Evolutionary conservation across 148 eudicot species (phyloP).

Genomic region (Pharnaceum exiguum): DNA sequence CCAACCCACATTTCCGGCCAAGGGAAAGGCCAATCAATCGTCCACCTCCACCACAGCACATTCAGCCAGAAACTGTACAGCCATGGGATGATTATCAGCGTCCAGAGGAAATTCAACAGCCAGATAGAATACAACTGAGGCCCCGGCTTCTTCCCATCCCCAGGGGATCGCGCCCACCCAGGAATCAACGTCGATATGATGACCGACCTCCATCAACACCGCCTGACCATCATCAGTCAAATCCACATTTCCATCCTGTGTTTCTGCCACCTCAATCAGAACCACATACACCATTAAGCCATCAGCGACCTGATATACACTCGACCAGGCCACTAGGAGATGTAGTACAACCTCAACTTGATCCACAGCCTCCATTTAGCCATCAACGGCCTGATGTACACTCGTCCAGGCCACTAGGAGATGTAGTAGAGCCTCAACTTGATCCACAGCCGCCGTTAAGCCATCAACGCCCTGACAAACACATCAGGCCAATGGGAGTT

Average conservation of each 20-base stretch:
- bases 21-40: slow-evolving; percentile 8
- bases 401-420: no score
- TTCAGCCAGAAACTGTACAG: slow-evolving; percentile 18
- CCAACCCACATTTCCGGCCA: slow-evolving; percentile 61
- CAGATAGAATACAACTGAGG: slow-evolving; percentile 19
- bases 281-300: no score
- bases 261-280: not conserved
- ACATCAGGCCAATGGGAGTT: no score
- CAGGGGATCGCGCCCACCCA: not conserved
- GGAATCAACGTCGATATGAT: not conserved
- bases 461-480: no score
- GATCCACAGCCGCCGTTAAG: not conserved
- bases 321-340: no score
- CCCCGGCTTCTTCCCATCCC: slow-evolving; percentile 4
- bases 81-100: slow-evolving; percentile 23
- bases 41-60: slow-evolving; percentile 4
- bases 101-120: slow-evolving; percentile 20
- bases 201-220: not conserved
- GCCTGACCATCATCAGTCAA: not conserved
- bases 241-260: not conserved
- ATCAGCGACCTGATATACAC: no score
- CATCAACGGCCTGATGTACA: no score
- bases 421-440: no score
- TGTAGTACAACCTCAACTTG: slow-evolving; percentile 2
- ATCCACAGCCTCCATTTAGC: not conserved